phyloP scores from a whole-genome alignment of 306 rosid genomes.

The Fragaria vesca region DNA sequence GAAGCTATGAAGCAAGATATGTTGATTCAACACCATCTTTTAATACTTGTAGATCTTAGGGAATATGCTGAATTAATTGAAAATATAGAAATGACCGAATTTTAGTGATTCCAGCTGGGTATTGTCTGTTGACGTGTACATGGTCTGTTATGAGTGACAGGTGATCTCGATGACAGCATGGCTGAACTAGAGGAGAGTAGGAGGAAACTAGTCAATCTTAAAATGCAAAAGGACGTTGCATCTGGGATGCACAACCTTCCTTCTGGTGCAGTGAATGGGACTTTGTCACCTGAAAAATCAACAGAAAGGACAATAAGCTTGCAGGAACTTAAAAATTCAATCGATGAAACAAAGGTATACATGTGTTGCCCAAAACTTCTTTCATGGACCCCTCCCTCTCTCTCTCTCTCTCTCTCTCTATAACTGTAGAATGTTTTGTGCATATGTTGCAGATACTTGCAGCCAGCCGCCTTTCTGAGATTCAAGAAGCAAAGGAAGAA shows the following conservation, averaged over 20 bases:
- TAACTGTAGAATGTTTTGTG: constrained; percentile 18
- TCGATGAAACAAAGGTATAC: constrained; percentile 86
- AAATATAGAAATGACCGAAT: constrained; percentile 1
- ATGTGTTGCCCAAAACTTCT: constrained; percentile 6
- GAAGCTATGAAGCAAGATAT: constrained; percentile 2
- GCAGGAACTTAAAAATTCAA: constrained; percentile 82
- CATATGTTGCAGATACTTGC: constrained; percentile 59
- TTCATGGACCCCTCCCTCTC: constrained; percentile 9
- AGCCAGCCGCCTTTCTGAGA: constrained; percentile 76
- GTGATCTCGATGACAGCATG: constrained; percentile 81
- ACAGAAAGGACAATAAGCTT: constrained; percentile 59
- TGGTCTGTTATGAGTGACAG: constrained; percentile 45
- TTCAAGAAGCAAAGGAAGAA: constrained; percentile 69
- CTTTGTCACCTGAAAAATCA: constrained; percentile 77
- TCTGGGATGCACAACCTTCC: constrained; percentile 47
- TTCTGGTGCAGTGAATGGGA: constrained; percentile 63
- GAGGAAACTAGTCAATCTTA: constrained; percentile 80
- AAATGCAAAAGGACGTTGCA: constrained; percentile 80
- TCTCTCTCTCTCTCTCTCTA: constrained; percentile 14
- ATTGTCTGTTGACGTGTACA: constrained; percentile 25
- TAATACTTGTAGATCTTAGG: neutral
- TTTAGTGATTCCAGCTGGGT: constrained; percentile 21
- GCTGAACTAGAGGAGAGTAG: constrained; percentile 88
- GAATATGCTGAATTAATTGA: constrained; percentile 9
- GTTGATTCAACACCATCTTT: neutral